Base-by-base conservation (phyloP, 2,329 filamentous ascomycete species). In the Parascedosporium putredinis region DNA sequence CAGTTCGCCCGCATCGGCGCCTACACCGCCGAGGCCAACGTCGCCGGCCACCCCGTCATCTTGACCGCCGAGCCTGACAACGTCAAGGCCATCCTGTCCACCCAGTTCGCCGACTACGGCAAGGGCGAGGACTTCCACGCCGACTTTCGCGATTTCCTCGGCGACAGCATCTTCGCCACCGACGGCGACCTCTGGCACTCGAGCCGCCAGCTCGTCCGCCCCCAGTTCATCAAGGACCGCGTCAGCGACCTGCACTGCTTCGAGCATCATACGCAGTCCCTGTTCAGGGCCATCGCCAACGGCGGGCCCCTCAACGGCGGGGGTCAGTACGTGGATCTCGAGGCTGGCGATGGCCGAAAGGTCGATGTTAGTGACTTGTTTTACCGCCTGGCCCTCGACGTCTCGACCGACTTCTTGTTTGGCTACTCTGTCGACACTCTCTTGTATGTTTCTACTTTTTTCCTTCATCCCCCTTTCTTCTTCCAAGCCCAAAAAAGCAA, bases 11-110 rank as follows among this genome's bases (percentile, higher is more conserved):
- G 55, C 7, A 63, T 64, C 14, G 53, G 55, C 43, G 61, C 66
- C 27, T 81, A 72, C 56, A 90, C 86, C 0, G 67, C 74, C 34
- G 86, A 91, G 65, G 63, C 68, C 9, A 71, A 71, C 1, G 57
- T 80, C 5, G 58, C 79, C 1, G 73, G 75, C 45, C 62, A 68
- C 45, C 78, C 86, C n/a, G 64, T 84, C 20, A 64, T 94, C 52
- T 75, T 93, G 59, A 95, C 90, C 0, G 78, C 78, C 4, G 88
- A 95, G 56, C 85, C 86, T 1, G 88, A 94, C 59, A 95, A 95
- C 61, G 85, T 95, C 69, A 95, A 95, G 64, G 87, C 90, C 5
- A 75, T 96, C 20, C 72, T 96, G n/a, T 86, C 89, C 0, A 85
- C 84, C 1, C 88, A 95, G 60, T 96, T 96, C 60, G 50, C 56